Conservation (phyloP, 345 rosid genomes). For the sweet orange (Citrus sinensis) region DNA sequence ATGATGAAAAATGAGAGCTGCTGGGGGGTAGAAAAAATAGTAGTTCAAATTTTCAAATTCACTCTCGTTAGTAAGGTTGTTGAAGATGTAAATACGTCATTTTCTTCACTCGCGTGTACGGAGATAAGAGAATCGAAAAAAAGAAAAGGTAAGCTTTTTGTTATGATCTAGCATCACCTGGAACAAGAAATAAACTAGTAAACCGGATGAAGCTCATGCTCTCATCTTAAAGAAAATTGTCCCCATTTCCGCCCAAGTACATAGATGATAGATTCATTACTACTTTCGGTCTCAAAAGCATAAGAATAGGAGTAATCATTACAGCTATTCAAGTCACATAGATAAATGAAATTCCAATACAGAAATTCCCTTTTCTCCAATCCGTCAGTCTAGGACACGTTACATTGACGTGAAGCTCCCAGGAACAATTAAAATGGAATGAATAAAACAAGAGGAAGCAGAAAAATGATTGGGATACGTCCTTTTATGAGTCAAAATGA, state of each 20-base stretch:
- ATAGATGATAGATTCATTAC: not conserved
- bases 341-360: conserved; percentile 14
- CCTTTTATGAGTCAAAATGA: conserved; percentile 2
- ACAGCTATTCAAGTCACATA: conserved; percentile 16
- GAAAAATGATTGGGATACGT: not conserved
- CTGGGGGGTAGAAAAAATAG: not conserved
- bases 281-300: not conserved
- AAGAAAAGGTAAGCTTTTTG: not conserved
- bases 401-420: conserved; percentile 21
- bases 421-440: not conserved
- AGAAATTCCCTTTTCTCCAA: conserved; percentile 4
- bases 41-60: too few relatives aligned
- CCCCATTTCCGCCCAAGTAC: not conserved
- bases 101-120: too few relatives aligned
- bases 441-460: not conserved
- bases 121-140: not conserved
- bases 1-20: not conserved
- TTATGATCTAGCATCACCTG: not conserved
- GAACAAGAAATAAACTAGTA: not conserved
- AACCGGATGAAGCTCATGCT: not conserved
- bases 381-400: not conserved
- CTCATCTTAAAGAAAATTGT: not conserved
- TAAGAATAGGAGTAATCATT: not conserved
- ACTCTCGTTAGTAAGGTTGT: too few relatives aligned
- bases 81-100: too few relatives aligned